These are phyloP conservation scores for Silene latifolia DNA, from an alignment of 148 eudicot species.

Conservation along the genomic window DNA sequence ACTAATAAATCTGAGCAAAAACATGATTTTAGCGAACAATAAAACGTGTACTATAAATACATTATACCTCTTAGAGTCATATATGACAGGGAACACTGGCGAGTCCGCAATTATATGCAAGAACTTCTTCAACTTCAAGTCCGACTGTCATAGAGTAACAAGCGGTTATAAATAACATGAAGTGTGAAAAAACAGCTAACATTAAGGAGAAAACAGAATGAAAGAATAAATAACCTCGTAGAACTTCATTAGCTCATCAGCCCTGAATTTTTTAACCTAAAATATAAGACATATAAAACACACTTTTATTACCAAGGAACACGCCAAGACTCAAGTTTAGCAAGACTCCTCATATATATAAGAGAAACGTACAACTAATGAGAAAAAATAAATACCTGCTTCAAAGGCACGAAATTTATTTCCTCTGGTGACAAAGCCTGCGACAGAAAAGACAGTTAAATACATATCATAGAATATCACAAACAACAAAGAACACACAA, in stretches of 20 bases:
- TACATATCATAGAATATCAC: background rate
- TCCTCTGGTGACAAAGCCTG: slow-evolving; percentile 80
- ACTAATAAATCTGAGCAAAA: background rate
- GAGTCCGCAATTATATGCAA: slow-evolving; percentile 85
- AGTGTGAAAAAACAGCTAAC: background rate
- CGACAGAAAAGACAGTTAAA: slow-evolving; percentile 15
- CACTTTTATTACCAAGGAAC: background rate
- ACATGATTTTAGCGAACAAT: background rate
- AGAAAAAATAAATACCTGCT: slow-evolving; percentile 48
- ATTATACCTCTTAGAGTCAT: slow-evolving; percentile 72
- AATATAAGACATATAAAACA: slow-evolving; percentile 6
- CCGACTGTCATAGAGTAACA: slow-evolving; percentile 52
- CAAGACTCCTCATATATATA: too few species aligned
- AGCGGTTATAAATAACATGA: background rate
- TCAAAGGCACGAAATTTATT: slow-evolving; percentile 74
- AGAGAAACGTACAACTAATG: too few species aligned
- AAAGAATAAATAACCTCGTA: slow-evolving; percentile 54
- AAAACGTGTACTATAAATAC: background rate
- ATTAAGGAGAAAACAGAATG: background rate
- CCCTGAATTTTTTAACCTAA: slow-evolving; percentile 68
- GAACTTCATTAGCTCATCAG: slow-evolving; percentile 90
- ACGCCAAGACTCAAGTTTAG: background rate
- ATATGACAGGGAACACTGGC: slow-evolving; percentile 83
- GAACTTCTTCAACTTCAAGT: slow-evolving; percentile 92
- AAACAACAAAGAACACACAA: background rate